Evolutionary conservation across 257 asterid genomes (phyloP).

Genomic region (Thymus mandschuricus): DNA sequence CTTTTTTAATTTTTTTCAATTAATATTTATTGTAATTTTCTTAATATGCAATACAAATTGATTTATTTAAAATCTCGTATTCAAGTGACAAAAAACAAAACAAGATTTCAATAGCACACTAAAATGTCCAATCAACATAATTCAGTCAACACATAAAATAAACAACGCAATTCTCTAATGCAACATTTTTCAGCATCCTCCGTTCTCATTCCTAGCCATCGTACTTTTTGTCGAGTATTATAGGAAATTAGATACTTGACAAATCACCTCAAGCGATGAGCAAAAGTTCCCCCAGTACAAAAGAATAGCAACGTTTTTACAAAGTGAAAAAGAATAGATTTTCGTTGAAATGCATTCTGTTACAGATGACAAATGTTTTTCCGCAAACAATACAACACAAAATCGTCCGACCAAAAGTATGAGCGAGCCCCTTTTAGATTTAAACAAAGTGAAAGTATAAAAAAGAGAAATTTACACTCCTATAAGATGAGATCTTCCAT

Average conservation of each 20-base stretch:
- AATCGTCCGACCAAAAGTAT: conserved; percentile 28
- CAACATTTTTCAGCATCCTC: too few relatives aligned
- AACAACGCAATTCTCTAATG: too few relatives aligned
- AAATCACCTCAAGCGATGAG: neutral
- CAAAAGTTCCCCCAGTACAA: neutral
- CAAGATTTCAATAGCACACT: too few relatives aligned
- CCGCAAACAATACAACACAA: conserved; percentile 32
- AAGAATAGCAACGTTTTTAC: conserved; percentile 28
- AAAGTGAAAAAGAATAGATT: conserved; percentile 21
- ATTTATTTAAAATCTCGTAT: too few relatives aligned
- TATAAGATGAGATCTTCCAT: conserved; percentile 1
- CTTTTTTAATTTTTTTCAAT: too few relatives aligned
- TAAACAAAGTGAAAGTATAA: conserved; percentile 32
- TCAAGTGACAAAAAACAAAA: too few relatives aligned
- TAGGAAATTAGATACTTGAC: neutral
- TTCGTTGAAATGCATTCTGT: conserved; percentile 30
- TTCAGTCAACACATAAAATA: too few relatives aligned
- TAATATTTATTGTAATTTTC: too few relatives aligned
- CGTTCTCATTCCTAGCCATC: too few relatives aligned
- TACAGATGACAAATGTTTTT: conserved; percentile 31
- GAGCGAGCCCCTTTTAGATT: conserved; percentile 19
- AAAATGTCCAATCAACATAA: too few relatives aligned
- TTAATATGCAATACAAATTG: too few relatives aligned
- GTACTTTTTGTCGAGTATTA: too few relatives aligned
- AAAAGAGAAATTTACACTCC: conserved; percentile 36